A percentile compares a stretch with the other conserved stretches of the same genome.
phyloP scores from a whole-genome alignment of 768 basidiomycete species.

The Ramaria rubella region DNA sequence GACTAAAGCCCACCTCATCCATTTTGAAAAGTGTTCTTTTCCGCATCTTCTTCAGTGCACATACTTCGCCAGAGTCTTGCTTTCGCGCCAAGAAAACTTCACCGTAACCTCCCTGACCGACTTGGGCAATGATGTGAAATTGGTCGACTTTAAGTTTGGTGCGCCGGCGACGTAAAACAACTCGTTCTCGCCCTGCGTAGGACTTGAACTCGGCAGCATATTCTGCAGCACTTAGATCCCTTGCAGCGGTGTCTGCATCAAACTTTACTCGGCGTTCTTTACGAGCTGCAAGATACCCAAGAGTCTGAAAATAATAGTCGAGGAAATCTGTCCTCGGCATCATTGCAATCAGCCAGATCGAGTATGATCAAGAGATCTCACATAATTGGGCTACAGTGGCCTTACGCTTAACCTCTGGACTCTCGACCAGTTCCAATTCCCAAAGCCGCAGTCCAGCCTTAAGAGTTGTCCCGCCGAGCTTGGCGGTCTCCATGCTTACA shows the following conservation, averaged over 20 bases:
- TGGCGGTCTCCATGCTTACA: conserved; percentile 64
- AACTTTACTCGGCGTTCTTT: conserved; percentile 81
- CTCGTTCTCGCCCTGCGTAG: conserved; percentile 91
- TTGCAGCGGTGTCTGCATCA: conserved; percentile 70
- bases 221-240: conserved; percentile 49
- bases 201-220: conserved; percentile 81
- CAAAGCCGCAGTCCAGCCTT: conserved; percentile 59
- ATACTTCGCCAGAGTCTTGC: conserved; percentile 92
- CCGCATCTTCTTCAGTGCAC: conserved; percentile 95
- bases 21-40: conserved; percentile 94
- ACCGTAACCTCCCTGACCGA: conserved; percentile 98
- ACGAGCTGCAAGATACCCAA: conserved; percentile 82
- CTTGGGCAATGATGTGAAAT: conserved; percentile 97
- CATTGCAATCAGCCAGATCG: neutral
- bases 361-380: conserved; percentile 31
- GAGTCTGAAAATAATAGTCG: conserved; percentile 95
- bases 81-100: conserved; percentile 96
- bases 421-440: conserved; percentile 83
- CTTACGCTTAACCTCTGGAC: conserved; percentile 85
- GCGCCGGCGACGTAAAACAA: conserved; percentile 83
- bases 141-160: conserved; percentile 90
- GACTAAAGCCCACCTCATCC: conserved; percentile 68
- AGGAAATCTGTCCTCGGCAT: conserved; percentile 63
- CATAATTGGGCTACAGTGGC: conserved; percentile 97
- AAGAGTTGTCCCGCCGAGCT: conserved; percentile 43